Conservation (phyloP, 345 rosid species). For the Euphorbia tirucalli region DNA sequence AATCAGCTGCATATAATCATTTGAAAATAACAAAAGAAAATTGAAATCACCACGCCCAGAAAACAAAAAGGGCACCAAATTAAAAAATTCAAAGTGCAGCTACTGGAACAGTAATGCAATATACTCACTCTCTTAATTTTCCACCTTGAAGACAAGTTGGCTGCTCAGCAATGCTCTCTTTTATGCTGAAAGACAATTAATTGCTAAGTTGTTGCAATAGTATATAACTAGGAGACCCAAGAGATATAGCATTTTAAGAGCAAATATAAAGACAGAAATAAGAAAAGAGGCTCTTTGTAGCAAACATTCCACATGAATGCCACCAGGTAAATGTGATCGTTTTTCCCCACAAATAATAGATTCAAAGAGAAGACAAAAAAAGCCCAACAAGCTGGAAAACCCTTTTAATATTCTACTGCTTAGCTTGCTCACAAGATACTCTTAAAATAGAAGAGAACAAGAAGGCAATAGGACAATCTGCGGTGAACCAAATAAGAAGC, state of each 20-base stretch:
- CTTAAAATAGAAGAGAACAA: background rate
- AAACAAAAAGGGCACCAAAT: no score
- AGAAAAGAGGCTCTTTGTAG: background rate
- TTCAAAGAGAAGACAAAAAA: background rate
- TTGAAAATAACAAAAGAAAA: background rate
- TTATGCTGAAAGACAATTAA: constrained; percentile 56
- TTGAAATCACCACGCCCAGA: background rate
- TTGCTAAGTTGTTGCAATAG: background rate
- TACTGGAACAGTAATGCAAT: constrained; percentile 52
- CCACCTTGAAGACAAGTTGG: constrained; percentile 71
- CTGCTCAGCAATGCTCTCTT: constrained; percentile 82
- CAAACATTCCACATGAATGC: background rate
- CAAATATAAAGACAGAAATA: constrained; percentile 18
- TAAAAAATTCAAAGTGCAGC: no score
- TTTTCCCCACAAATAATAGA: background rate
- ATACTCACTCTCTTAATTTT: constrained; percentile 87
- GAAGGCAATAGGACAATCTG: background rate
- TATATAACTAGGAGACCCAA: background rate
- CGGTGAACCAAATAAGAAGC: background rate
- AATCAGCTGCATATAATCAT: background rate
- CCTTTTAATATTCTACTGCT: background rate
- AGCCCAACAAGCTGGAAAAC: background rate
- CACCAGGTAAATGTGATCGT: background rate
- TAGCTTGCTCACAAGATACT: background rate
- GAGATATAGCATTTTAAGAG: background rate